phyloP scores from a whole-genome alignment of 208 protist genomes.

The Crithidia expoeki region DNA sequence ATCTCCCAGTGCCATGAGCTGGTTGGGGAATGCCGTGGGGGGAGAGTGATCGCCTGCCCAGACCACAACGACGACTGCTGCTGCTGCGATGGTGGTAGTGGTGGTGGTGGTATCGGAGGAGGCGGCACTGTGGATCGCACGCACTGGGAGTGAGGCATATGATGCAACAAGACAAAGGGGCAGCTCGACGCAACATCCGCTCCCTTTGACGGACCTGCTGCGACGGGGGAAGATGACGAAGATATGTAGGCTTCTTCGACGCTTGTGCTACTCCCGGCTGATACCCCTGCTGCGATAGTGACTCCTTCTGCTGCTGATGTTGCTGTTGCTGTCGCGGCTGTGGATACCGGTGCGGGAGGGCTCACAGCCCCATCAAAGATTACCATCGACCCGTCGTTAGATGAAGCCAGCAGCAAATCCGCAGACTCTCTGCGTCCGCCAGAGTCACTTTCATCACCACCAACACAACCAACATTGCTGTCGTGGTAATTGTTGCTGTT shows the following conservation, averaged over 20 bases:
- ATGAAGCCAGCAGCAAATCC: neutral
- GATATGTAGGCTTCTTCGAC: neutral
- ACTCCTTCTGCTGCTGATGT: neutral
- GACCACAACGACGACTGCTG: neutral
- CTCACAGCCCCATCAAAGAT: neutral
- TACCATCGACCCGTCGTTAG: neutral
- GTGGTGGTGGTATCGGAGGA: neutral
- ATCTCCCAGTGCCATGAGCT: conserved; percentile 10
- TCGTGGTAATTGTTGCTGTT: neutral
- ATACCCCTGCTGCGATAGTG: too few species aligned
- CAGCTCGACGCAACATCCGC: neutral
- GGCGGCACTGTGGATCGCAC: neutral
- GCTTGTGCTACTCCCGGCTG: too few species aligned
- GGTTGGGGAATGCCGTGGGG: conserved; percentile 1
- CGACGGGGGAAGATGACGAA: neutral
- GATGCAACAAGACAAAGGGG: neutral
- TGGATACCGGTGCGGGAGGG: neutral
- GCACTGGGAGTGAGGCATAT: neutral
- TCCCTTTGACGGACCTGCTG: neutral
- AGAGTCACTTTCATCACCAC: neutral
- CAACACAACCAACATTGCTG: neutral
- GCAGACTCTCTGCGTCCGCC: neutral
- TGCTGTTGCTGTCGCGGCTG: neutral
- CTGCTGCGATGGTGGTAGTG: neutral
- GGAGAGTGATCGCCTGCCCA: neutral